Conservation (phyloP, 2,329 filamentous ascomycete species). For the Fusarium sp. region DNA sequence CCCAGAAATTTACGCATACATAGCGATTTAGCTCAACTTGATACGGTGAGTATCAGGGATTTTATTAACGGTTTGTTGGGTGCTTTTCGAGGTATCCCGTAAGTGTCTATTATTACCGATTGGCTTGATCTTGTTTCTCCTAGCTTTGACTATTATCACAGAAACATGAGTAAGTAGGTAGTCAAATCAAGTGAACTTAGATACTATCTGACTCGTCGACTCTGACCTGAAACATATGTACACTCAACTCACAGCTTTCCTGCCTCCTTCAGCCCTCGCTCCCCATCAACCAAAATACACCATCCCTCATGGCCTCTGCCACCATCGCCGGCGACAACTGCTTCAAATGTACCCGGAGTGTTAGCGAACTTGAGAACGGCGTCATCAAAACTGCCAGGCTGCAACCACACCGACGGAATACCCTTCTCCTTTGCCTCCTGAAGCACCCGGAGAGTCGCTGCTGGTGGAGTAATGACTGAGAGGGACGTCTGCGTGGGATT, state of each 20-base stretch:
- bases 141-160: background rate
- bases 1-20: background rate
- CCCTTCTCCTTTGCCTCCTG: slow-evolving; percentile 82
- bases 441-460: slow-evolving; percentile 79
- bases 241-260: slow-evolving; percentile 61
- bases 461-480: slow-evolving; percentile 88
- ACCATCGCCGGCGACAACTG: slow-evolving; percentile 75
- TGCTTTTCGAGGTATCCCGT: background rate
- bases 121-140: background rate
- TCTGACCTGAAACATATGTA: background rate
- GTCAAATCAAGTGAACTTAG: background rate
- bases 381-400: slow-evolving; percentile 89
- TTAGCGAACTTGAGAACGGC: slow-evolving; percentile 78
- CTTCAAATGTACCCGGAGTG: slow-evolving; percentile 71
- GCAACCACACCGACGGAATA: slow-evolving; percentile 84
- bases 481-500: slow-evolving; percentile 79
- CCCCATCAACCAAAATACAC: slow-evolving; percentile 90
- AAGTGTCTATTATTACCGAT: slow-evolving; percentile 1
- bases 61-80: background rate
- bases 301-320: slow-evolving; percentile 79
- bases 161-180: background rate
- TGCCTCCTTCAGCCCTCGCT: slow-evolving; percentile 69
- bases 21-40: slow-evolving; percentile 1
- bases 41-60: slow-evolving; percentile 5
- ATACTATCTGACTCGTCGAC: background rate